Conservation (phyloP, 2,329 filamentous ascomycete genomes). For the Aspergillus brasiliensis region DNA sequence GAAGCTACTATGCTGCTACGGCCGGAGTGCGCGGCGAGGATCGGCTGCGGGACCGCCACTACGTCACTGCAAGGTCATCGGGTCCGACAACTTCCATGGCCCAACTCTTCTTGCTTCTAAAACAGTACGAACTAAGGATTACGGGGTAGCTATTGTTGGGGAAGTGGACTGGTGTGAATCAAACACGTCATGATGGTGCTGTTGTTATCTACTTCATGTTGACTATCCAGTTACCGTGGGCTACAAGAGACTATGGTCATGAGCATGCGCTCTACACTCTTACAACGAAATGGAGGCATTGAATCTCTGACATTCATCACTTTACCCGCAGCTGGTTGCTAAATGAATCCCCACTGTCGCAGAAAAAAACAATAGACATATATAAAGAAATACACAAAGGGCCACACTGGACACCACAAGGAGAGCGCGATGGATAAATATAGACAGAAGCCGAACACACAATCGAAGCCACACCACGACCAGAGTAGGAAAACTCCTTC, state of each 20-base stretch:
- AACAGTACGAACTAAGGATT: not conserved
- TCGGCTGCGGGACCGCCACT: slow-evolving; percentile 1
- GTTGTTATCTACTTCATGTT: too few species aligned
- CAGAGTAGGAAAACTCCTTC: slow-evolving; percentile 27
- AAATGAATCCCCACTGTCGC: not conserved
- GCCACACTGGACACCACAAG: not conserved
- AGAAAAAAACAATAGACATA: slow-evolving; percentile 28
- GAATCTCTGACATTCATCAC: slow-evolving; percentile 6
- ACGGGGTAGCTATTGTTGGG: not conserved
- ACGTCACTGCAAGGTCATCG: slow-evolving; percentile 5
- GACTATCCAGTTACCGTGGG: too few species aligned
- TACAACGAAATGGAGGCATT: not conserved
- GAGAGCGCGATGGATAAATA: slow-evolving; percentile 6
- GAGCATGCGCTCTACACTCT: too few species aligned
- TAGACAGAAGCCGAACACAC: slow-evolving; percentile 19
- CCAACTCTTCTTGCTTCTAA: not conserved
- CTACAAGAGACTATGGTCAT: too few species aligned
- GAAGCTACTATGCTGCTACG: not conserved
- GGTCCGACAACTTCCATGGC: not conserved
- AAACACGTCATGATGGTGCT: slow-evolving; percentile 3
- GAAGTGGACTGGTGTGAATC: not conserved
- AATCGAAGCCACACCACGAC: slow-evolving; percentile 28
- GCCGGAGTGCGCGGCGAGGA: not conserved
- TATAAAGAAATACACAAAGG: not conserved
- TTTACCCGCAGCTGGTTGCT: slow-evolving; percentile 8